Evolutionary conservation across 805 yeast genomes (phyloP), one percentile per base, ranked within the genome.

Genomic region (Komagataella phaffii): DNA sequence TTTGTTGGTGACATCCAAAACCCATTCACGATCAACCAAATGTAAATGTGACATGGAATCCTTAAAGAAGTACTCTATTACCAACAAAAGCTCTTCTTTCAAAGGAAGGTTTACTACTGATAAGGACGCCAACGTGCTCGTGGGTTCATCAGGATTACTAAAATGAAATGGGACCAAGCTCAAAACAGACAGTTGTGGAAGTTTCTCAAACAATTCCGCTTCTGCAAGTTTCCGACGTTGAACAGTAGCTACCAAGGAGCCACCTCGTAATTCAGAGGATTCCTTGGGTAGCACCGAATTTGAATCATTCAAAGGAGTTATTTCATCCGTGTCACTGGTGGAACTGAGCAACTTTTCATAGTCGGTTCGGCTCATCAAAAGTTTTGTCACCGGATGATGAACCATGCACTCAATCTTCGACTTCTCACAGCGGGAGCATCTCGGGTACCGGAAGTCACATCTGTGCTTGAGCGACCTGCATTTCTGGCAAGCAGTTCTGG

Each of bases 401-500:
- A 57, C 51, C 24, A 58, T 23, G 45, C 62, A 58, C 6, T 53
- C 53, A 8, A 56, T 52, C 17, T 50, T 51, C 3, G 61, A 56
- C 17, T 51, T 52, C 23, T 46, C 54, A 48, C 62, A 59, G 7
- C 60, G 53, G 8, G 62, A 55, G 40, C 63, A 59, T 40, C 53
- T 54, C 3, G 63, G 63, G 24, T 52, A 58, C 36, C 52, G 50
- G 50, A 57, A 58, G 50, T 59, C 63, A 48, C 62, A 59, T 40
- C 49, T 57, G 47, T 59, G 61, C 50, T 59, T 58, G 30, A 58
- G 46, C 12, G 61, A 53, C n/a, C 62, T 53, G 52, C 63, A 59
- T 40, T 57, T 58, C 46, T 57, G 58, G 49, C 62, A 59, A 12
- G 62, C 63, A 8, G 52, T 52, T 36, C 50, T 53, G 3, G 50